Evolutionary conservation across 2,329 filamentous ascomycete genomes (phyloP), one percentile per base, ranked within the genome.

Genomic region (Plenodomus biglobosus): DNA sequence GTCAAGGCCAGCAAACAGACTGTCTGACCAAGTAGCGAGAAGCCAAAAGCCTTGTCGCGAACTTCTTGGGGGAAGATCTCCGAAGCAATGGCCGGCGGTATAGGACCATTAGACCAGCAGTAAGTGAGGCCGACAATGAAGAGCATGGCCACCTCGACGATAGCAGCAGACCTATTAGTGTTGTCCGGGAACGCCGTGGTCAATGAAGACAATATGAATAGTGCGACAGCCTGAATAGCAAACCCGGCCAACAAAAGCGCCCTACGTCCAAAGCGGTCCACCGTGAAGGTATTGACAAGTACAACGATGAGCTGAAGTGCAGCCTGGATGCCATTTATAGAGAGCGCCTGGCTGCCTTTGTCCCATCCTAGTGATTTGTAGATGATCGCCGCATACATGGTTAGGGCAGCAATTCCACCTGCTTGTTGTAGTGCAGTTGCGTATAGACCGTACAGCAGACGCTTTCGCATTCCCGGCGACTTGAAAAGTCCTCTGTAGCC

Each of bases 41-140:
- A 48, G 2, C 38, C 44, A 18, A 52, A 48, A 3, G 38, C 41
- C 24, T 52, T 52, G 18, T 47, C 38, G 11, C 41, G 41, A 8
- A 44, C 43, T 22, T 46, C 43, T 27, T 42, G 40, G 2, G 48
- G 39, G 20, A 50, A 44, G 8, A 46, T 50, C 42, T 50, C 42
- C 19, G 47, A 46, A 8, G 48, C 42, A 37, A 46, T 50, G 6
- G 43, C 48, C 15, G 48, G 35, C 8, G 43, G 43, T 24, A 50
- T 50, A 7, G 43, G 48, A 13, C 48, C 47, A 17, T 50, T 46
- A 11, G 48, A 46, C 37, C 43, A 47, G 38, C 43, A 47, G 16
- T 51, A 44, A 3, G 30, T 51, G 15, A 51, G 40, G 15, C 40
- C 43, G 8, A 50, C 48, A 13, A 50, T 41, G 36, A 50, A 50